phyloP scores from a whole-genome alignment of 1,139 yeast species.

The Blastobotrys capitulatus region DNA sequence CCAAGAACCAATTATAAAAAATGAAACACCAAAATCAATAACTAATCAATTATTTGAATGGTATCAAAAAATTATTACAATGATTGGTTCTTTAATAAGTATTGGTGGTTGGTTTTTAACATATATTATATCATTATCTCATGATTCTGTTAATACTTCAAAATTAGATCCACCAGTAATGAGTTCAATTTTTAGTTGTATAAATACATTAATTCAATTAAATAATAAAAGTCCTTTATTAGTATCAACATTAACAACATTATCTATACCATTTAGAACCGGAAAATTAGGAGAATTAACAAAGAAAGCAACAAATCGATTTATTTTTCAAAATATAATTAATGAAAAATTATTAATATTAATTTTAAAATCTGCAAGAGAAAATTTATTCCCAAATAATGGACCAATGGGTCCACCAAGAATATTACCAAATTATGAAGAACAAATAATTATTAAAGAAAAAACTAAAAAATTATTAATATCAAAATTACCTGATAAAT shows the following conservation, averaged over 20 bases:
- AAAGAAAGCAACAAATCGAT: conserved; percentile 25
- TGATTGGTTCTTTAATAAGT: conserved; percentile 15
- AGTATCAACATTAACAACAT: conserved; percentile 25
- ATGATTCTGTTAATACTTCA: conserved; percentile 5
- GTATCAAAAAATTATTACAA: conserved; percentile 14
- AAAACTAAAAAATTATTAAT: conserved; percentile 20
- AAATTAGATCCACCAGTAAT: conserved; percentile 17
- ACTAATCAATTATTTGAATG: conserved; percentile 16
- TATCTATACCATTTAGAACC: conserved; percentile 25
- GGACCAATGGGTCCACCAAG: conserved; percentile 41
- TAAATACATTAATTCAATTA: conserved; percentile 22
- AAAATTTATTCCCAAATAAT: conserved; percentile 36
- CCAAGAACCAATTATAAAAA: neutral
- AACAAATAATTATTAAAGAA: conserved; percentile 23
- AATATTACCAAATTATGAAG: conserved; percentile 25
- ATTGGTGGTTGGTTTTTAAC: conserved; percentile 21
- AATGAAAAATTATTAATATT: conserved; percentile 22
- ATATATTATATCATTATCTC: conserved; percentile 17
- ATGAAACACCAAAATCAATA: conserved; percentile 9
- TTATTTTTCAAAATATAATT: conserved; percentile 18
- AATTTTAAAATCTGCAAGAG: conserved; percentile 29
- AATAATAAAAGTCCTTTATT: conserved; percentile 28
- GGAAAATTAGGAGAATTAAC: conserved; percentile 23
- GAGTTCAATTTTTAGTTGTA: conserved; percentile 24
- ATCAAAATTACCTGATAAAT: conserved; percentile 13